phyloP scores from a whole-genome alignment of 352 stramenopile genomes.

The Albugo laibachii region DNA sequence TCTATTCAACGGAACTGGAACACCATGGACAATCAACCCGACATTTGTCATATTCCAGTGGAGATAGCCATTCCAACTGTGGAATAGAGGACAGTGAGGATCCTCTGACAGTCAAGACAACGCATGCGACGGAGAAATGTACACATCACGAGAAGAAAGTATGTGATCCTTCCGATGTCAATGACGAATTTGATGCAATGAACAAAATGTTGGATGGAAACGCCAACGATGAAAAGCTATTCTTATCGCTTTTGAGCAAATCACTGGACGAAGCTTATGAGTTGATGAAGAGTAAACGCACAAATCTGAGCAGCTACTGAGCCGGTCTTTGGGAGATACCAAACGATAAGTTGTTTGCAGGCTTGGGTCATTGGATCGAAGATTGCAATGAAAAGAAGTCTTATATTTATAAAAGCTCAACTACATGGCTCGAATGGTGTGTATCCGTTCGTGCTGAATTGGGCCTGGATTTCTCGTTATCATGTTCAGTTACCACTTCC shows the following conservation, averaged over 20 bases:
- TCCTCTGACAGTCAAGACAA: not conserved
- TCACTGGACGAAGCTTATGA: constrained; percentile 50
- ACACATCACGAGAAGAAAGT: not conserved
- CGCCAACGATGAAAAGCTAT: constrained; percentile 50
- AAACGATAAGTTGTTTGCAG: too few species aligned
- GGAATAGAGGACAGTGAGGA: constrained; percentile 12
- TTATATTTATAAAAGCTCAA: too few species aligned
- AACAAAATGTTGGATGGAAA: constrained; percentile 40
- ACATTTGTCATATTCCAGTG: constrained; percentile 16
- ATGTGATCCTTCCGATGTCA: constrained; percentile 11
- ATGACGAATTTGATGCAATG: constrained; percentile 57
- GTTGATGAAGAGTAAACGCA: constrained; percentile 10
- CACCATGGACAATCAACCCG: not conserved
- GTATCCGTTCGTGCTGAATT: too few species aligned
- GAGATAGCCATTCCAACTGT: constrained; percentile 34
- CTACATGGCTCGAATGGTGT: constrained; percentile 1
- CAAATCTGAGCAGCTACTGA: not conserved
- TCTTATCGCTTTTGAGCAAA: constrained; percentile 33
- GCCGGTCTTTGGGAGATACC: too few species aligned
- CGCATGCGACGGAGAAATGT: not conserved
- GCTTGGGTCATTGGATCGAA: too few species aligned
- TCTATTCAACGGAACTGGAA: not conserved
- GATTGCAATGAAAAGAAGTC: too few species aligned
- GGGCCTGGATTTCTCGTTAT: not conserved
- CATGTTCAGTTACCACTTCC: not conserved